Evolutionary conservation across 2,329 filamentous ascomycete genomes (phyloP).

Genomic region (Aureobasidium subglaciale): DNA sequence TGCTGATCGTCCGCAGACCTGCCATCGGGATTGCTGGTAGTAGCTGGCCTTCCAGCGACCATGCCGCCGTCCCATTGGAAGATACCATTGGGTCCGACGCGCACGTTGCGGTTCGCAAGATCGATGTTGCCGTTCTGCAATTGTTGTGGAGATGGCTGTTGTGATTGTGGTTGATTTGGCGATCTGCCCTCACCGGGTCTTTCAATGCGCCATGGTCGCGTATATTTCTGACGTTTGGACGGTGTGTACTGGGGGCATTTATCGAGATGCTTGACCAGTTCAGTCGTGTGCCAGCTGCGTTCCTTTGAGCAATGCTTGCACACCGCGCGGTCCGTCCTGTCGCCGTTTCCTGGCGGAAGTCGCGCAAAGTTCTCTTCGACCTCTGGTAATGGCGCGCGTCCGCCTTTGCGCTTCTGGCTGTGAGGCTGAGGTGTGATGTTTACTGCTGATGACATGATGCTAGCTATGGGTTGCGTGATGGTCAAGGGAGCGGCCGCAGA

Average conservation of each 20-base stretch:
- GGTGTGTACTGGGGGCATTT: constrained; percentile 10
- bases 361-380: constrained; percentile 12
- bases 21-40: background rate
- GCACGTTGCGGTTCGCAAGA: background rate
- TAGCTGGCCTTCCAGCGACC: background rate
- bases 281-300: constrained; percentile 12
- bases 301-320: constrained; percentile 10
- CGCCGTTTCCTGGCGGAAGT: constrained; percentile 3
- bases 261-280: constrained; percentile 13
- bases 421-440: background rate
- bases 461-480: constrained; percentile 10
- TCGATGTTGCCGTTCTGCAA: background rate
- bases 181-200: background rate
- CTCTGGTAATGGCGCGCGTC: constrained; percentile 3
- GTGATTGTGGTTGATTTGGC: background rate
- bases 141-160: background rate
- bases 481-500: background rate
- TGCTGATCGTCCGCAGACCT: background rate
- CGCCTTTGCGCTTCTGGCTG: constrained; percentile 7
- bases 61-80: background rate
- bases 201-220: constrained; percentile 7
- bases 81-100: background rate
- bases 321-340: constrained; percentile 10
- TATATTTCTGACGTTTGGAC: constrained; percentile 7
- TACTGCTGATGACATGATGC: constrained; percentile 1